Evolutionary conservation across 352 stramenopile species (phyloP).

Genomic region (Pelagophyceae sp.): DNA sequence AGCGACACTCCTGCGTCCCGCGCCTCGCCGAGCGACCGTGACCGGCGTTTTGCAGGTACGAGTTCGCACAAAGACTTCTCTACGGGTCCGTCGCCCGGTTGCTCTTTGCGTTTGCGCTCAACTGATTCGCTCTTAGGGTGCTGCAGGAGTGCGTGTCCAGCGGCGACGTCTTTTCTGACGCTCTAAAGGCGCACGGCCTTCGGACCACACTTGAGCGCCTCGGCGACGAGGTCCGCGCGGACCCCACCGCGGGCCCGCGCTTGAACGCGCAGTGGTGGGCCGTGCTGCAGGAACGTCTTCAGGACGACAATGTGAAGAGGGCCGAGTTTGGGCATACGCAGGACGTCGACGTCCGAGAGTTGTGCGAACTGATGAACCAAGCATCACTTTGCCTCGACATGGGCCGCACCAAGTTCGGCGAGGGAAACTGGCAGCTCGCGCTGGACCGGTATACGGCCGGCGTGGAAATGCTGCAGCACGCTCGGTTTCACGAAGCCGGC

Average conservation of each 20-base stretch:
- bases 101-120: too few relatives aligned
- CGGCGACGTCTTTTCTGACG: too few relatives aligned
- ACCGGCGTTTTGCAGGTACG: too few relatives aligned
- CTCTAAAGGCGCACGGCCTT: too few relatives aligned
- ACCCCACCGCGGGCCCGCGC: not conserved
- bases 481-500: not conserved
- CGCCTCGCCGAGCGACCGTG: too few relatives aligned
- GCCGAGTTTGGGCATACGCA: too few relatives aligned
- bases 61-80: not conserved
- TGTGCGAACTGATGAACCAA: not conserved
- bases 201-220: not conserved
- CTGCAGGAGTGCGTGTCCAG: too few relatives aligned
- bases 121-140: too few relatives aligned
- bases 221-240: not conserved
- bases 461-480: not conserved
- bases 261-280: not conserved
- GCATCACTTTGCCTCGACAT: not conserved
- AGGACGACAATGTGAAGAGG: too few relatives aligned
- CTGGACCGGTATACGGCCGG: conserved; percentile 1
- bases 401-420: not conserved
- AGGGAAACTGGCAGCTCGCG: not conserved
- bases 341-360: not conserved
- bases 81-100: not conserved
- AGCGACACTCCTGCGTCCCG: too few relatives aligned
- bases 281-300: not conserved